Evolutionary conservation across 2,329 filamentous ascomycete species (phyloP), one percentile per base, ranked within the genome.

Genomic region (Penicillium aurantiogriseum): DNA sequence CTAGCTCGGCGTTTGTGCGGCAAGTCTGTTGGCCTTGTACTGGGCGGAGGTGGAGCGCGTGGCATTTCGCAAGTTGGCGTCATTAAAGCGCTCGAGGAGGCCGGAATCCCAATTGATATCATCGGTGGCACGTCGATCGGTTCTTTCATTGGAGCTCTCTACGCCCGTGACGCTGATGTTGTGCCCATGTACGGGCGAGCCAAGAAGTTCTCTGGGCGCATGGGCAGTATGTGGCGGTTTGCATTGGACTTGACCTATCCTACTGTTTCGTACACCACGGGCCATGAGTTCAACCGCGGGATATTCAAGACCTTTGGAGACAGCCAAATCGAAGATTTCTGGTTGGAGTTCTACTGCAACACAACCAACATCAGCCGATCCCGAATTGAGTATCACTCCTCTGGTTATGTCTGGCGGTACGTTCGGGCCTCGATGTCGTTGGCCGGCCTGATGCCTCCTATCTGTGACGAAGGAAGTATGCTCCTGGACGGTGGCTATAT

Each of bases 201-300:
- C 15, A 99, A 99, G 83, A 97, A 97, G 73, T 99, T 99, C 73
- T 86, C 94, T 0, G 92, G 94, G 5, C 89, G 95, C n/a, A 99
- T 99, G 95, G 91, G 91, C 44, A 97, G 93, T 75, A 91, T 97
- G 77, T 99, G 94, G 94, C 87, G 94, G n/a, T 97, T 99, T 73
- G 92, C 92, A 1, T 81, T 99, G 3, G 94, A 99, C 71, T 76
- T 99, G 67, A 99, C 94, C 0, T 99, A 99, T 73, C 94, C 94
- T 0, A 94, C 93, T 6, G 91, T 91, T 8, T 96, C 93, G 1
- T 99, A 99, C 76, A 99, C 95, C 0, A 99, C 94, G 0, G 94
- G 94, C 0, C 94, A 99, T 71, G 94, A 99, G 69, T 99, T 99
- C 83, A 99, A 99, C 68, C 90, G 94, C 7, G 94, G 94, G 40